Base-by-base conservation (phyloP, 257 asterid species). In the Nicotiana benthamiana region DNA sequence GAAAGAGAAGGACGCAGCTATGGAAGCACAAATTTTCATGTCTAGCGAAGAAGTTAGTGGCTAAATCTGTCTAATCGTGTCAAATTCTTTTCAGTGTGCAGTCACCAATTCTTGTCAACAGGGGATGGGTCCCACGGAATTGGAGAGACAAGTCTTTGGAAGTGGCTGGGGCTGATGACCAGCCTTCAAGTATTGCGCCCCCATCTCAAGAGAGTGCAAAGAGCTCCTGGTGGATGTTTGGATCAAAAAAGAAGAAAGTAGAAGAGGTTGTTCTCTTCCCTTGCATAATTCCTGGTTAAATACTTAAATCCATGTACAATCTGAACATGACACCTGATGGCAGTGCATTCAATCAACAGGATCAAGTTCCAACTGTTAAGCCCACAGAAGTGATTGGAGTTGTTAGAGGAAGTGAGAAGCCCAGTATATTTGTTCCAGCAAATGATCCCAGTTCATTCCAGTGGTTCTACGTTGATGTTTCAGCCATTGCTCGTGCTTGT, bases 71-170 rank as follows among this genome's bases (percentile, higher is more conserved):
- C 82, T 82, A 61, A 52, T 80, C 82, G 4, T 72, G 11, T 72
- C 40, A 72, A 72, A 9, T 72, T 82, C 80, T 79, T 83, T 79
- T 88, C 95, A 95, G 98, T 46, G 60, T 87, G 79, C 94, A 82
- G 84, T 75, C 87, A 28, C 96, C 97, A 60, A 83, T 96, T 81
- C 89, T 96, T 61, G 98, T 96, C 77, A 96, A 96, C 80, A 91
- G 99, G 90, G 99, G 99, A 82, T 96, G 98, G 99, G 98, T 96
- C 32, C 99, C 98, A 0, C 93, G 97, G 75, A 87, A 93, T 81
- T 96, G 98, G 99, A 91, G 98, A 83, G 97, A 96, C 85, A 87
- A 88, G 87, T 89, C 90, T 56, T 74, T 86, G 57, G 83, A 82
- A 74, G 84, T 82, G 79, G 80, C 88, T 22, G 83, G 86, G 32